A percentile compares a stretch with the other conserved stretches of the same genome.
Conservation (phyloP, 371 early-diverging fungal genomes). For the Rhizomucor pusillus region DNA sequence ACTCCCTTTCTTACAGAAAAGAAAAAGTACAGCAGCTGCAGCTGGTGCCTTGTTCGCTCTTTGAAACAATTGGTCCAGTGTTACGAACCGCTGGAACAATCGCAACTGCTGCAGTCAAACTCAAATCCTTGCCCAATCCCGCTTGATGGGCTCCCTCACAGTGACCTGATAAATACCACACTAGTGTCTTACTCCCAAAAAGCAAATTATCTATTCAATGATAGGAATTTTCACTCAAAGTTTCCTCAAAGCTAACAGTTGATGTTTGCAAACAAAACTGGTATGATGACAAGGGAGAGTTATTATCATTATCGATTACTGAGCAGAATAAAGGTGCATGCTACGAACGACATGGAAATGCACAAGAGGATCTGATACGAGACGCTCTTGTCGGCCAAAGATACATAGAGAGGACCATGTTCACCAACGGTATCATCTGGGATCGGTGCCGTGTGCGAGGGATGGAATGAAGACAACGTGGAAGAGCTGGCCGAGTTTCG, state of each 20-base stretch:
- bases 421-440: slow-evolving; percentile 48
- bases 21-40: too few species aligned
- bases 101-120: not conserved
- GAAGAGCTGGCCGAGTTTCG: slow-evolving; percentile 21
- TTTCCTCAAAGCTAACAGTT: not conserved
- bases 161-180: not conserved
- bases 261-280: not conserved
- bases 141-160: not conserved
- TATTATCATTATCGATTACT: not conserved
- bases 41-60: too few species aligned
- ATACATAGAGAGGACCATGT: slow-evolving; percentile 38
- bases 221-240: not conserved
- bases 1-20: too few species aligned
- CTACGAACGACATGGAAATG: not conserved
- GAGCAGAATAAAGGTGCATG: not conserved
- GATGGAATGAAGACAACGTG: slow-evolving; percentile 23
- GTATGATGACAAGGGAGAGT: not conserved
- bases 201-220: not conserved
- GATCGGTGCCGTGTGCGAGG: slow-evolving; percentile 38
- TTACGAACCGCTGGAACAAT: not conserved
- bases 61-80: too few species aligned
- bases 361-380: not conserved
- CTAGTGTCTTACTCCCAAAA: not conserved
- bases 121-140: not conserved
- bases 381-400: slow-evolving; percentile 5